Evolutionary conservation across 345 rosid species (phyloP).

Genomic region (Ceriops decandra): DNA sequence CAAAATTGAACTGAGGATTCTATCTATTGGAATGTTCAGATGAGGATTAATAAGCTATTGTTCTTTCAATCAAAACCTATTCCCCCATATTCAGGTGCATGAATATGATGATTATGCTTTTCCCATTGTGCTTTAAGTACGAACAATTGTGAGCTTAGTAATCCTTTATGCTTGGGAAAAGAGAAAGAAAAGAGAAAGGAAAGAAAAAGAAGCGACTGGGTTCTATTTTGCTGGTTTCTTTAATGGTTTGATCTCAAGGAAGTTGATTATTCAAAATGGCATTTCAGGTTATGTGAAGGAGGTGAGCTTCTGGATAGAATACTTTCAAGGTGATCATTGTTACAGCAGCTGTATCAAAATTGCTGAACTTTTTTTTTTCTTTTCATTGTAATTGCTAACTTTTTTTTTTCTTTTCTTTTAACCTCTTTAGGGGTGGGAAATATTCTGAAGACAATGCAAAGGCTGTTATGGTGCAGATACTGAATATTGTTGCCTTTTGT

Average conservation of each 20-base stretch:
- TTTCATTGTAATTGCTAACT: conserved; percentile 22
- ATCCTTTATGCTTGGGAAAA: no score
- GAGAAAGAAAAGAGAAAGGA: not conserved
- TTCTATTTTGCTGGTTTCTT: not conserved
- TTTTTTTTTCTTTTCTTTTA: not conserved
- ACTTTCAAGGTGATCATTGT: conserved; percentile 68
- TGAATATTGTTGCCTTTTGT: conserved; percentile 79
- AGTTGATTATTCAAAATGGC: conserved; percentile 14
- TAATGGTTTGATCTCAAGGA: not conserved
- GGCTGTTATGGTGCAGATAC: conserved; percentile 74
- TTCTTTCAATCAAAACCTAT: not conserved
- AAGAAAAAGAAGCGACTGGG: not conserved
- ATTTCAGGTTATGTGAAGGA: conserved; percentile 85
- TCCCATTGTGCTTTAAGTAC: not conserved
- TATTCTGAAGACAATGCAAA: conserved; percentile 88
- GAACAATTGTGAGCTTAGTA: not conserved
- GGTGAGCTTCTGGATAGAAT: conserved; percentile 97
- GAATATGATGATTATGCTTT: no score
- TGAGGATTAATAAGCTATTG: not conserved
- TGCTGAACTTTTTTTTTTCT: not conserved
- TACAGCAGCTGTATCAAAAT: not conserved
- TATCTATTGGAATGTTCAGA: not conserved
- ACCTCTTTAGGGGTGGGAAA: conserved; percentile 70
- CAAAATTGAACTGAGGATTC: not conserved
- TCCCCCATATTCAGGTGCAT: not conserved